Percentiles rank a stretch among this genome's conserved stretches.
Evolutionary conservation across 352 stramenopile genomes (phyloP).

Genomic region (Phytophthora nicotianae): DNA sequence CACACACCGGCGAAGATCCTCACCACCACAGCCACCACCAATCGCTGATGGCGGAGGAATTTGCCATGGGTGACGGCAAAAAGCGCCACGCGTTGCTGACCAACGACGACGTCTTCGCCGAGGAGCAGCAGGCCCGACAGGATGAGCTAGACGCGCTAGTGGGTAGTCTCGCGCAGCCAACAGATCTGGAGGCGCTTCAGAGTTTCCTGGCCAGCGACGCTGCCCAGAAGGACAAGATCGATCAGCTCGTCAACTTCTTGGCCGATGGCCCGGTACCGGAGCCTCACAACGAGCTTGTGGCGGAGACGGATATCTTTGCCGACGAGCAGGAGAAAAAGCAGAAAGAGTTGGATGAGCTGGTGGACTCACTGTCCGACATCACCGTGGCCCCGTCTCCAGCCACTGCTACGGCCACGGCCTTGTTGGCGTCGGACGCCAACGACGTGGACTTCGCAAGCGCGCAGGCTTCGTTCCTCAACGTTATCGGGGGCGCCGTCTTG

Average conservation of each 20-base stretch:
- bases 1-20: constrained; percentile 3
- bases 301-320: constrained; percentile 23
- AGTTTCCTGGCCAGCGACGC: constrained; percentile 27
- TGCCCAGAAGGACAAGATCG: constrained; percentile 22
- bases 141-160: constrained; percentile 29
- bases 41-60: not conserved
- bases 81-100: constrained; percentile 3
- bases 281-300: constrained; percentile 9
- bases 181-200: constrained; percentile 7
- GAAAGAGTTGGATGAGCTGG: constrained; percentile 22
- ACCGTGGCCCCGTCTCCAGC: constrained; percentile 2
- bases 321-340: constrained; percentile 27
- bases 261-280: constrained; percentile 6
- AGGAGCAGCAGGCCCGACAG: constrained; percentile 29
- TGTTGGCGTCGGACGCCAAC: constrained; percentile 25
- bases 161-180: constrained; percentile 17
- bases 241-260: constrained; percentile 37
- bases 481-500: constrained; percentile 32
- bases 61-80: not conserved
- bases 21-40: not conserved
- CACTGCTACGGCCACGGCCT: not conserved
- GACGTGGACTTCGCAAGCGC: constrained; percentile 14
- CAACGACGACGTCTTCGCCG: constrained; percentile 23
- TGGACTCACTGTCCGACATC: constrained; percentile 18
- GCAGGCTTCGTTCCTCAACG: constrained; percentile 22